A percentile compares a stretch with the other conserved stretches of the same genome.
Evolutionary conservation across 2,329 filamentous ascomycete species (phyloP).

Genomic region (Aspergillus sp.): DNA sequence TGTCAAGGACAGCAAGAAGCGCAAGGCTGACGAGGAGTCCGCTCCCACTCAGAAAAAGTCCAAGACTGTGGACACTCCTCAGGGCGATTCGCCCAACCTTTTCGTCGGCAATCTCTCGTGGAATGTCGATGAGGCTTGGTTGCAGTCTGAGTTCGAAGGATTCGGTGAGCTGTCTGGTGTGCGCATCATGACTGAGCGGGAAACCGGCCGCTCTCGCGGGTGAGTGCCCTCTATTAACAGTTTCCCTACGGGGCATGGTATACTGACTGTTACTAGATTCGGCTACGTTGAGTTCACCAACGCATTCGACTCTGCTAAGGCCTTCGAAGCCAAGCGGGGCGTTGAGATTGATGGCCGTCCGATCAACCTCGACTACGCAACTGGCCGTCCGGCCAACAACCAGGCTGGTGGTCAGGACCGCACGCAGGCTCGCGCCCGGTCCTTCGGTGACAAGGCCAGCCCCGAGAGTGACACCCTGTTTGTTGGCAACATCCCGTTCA

Average conservation of each 20-base stretch:
- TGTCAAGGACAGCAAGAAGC: constrained; percentile 37
- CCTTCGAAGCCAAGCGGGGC: constrained; percentile 66
- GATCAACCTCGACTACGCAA: constrained; percentile 72
- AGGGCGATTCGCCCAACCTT: constrained; percentile 51
- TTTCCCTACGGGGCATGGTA: background rate
- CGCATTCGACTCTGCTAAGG: constrained; percentile 59
- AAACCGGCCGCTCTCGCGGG: constrained; percentile 75
- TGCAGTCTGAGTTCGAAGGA: constrained; percentile 71
- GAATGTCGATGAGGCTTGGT: constrained; percentile 77
- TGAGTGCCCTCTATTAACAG: constrained; percentile 25
- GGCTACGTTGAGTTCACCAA: constrained; percentile 83
- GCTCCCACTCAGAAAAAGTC: constrained; percentile 49
- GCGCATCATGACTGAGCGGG: constrained; percentile 76
- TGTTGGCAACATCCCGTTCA: constrained; percentile 83
- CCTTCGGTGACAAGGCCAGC: constrained; percentile 70
- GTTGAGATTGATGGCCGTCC: constrained; percentile 64
- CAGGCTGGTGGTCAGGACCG: constrained; percentile 50
- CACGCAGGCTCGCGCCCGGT: constrained; percentile 43
- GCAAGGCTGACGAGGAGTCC: constrained; percentile 42
- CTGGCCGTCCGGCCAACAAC: constrained; percentile 51
- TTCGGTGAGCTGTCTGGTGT: constrained; percentile 65
- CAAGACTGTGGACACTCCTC: constrained; percentile 44
- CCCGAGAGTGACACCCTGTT: constrained; percentile 80
- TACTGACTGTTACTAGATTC: constrained; percentile 45
- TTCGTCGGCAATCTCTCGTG: constrained; percentile 88